Evolutionary conservation across 2,329 filamentous ascomycete genomes (phyloP).

Genomic region (Tolypocladium ovalisporum): DNA sequence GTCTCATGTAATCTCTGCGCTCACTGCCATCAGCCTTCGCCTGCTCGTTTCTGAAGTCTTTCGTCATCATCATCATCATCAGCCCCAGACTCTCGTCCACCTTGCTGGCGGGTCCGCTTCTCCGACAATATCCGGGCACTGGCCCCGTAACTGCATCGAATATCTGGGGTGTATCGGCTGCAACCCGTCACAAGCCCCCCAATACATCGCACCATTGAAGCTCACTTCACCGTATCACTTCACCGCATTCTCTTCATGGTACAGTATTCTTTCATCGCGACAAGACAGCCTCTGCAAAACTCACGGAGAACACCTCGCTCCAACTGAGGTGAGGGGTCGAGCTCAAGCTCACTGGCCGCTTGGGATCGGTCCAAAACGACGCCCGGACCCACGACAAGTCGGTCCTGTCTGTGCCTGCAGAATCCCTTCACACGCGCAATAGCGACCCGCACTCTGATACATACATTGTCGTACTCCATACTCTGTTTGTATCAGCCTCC

Average conservation of each 20-base stretch:
- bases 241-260: neutral
- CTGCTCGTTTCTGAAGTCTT: neutral
- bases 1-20: neutral
- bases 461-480: neutral
- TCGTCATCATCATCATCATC: neutral
- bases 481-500: neutral
- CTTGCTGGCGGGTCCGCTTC: neutral
- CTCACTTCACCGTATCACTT: neutral
- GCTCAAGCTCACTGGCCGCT: neutral
- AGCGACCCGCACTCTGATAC: neutral
- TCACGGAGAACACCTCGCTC: neutral
- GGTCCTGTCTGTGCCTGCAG: neutral
- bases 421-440: neutral
- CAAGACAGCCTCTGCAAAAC: neutral
- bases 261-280: neutral
- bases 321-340: neutral
- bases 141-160: neutral
- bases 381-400: neutral
- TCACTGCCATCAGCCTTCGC: neutral
- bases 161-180: neutral
- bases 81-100: neutral
- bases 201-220: neutral
- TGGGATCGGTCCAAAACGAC: neutral
- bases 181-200: neutral
- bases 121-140: neutral